phyloP scores from a whole-genome alignment of 2,329 filamentous ascomycete genomes.

The Fusarium metavorans region DNA sequence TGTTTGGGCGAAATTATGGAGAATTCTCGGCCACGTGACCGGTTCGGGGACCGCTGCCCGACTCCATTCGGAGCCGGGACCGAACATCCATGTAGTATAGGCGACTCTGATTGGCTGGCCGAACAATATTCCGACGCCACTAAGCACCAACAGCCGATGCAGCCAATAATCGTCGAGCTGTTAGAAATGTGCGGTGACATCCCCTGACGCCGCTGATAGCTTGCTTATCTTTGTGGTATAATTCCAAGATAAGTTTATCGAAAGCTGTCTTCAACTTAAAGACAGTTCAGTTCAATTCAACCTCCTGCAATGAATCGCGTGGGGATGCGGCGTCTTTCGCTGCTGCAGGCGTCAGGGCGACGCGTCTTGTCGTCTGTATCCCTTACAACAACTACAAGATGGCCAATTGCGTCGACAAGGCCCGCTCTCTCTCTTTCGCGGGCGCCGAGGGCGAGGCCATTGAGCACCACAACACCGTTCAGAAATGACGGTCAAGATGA shows the following conservation, averaged over 20 bases:
- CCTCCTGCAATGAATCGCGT: constrained; percentile 23
- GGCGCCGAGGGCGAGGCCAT: constrained; percentile 1
- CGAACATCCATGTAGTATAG: constrained; percentile 1
- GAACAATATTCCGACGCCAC: constrained; percentile 21
- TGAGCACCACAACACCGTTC: constrained; percentile 23
- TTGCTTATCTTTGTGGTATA: constrained; percentile 17
- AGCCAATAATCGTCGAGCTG: constrained; percentile 23
- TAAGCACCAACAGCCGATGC: constrained; percentile 9
- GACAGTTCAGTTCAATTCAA: background rate
- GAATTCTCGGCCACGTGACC: constrained; percentile 29
- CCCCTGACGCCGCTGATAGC: constrained; percentile 2
- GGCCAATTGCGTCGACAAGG: constrained; percentile 22
- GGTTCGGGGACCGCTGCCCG: constrained; percentile 24
- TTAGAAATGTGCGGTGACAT: constrained; percentile 14
- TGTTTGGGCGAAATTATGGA: background rate
- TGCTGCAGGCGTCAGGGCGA: constrained; percentile 31
- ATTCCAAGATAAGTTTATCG: constrained; percentile 1
- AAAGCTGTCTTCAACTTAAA: background rate
- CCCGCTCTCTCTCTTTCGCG: constrained; percentile 1
- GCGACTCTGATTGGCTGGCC: background rate
- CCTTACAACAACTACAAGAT: constrained; percentile 20
- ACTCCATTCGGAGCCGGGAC: constrained; percentile 21
- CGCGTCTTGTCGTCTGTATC: constrained; percentile 27
- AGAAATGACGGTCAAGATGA: constrained; percentile 36
- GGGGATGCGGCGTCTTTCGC: constrained; percentile 35